phyloP scores from a whole-genome alignment of 495 filamentous ascomycete species.

The Penicillium mononematosum region DNA sequence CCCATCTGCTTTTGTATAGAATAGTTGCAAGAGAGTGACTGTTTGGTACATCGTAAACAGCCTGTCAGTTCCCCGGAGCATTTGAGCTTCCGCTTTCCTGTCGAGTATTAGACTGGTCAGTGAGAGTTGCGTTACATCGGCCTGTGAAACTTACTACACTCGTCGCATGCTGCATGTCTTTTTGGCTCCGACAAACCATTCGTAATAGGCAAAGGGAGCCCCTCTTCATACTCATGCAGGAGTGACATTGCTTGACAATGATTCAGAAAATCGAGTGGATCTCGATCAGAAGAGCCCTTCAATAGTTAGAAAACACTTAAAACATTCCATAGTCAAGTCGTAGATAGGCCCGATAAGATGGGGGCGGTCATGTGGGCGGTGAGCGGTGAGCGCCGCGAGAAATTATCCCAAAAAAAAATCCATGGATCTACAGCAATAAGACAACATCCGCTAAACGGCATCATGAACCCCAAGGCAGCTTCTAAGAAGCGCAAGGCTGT shows the following conservation, averaged over 20 bases:
- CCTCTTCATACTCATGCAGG: slow-evolving; percentile 8
- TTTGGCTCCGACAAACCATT: slow-evolving; percentile 24
- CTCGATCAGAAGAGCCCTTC: background rate
- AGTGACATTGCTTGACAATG: slow-evolving; percentile 4
- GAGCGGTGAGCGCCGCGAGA: slow-evolving; percentile 21
- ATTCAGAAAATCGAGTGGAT: background rate
- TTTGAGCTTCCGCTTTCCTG: slow-evolving; percentile 50
- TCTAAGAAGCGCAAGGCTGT: slow-evolving; percentile 60
- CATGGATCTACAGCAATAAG: slow-evolving; percentile 18
- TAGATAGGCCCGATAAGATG: slow-evolving; percentile 28
- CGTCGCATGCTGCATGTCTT: slow-evolving; percentile 44
- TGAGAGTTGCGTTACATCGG: slow-evolving; percentile 1
- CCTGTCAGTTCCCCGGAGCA: slow-evolving; percentile 47
- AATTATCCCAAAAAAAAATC: slow-evolving; percentile 37
- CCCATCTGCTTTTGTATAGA: slow-evolving; percentile 52
- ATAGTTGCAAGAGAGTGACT: slow-evolving; percentile 44
- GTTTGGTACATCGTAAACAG: slow-evolving; percentile 44
- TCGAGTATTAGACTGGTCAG: slow-evolving; percentile 19
- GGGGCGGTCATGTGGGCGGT: slow-evolving; percentile 51
- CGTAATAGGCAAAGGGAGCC: background rate
- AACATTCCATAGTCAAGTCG: slow-evolving; percentile 12
- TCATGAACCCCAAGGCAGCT: slow-evolving; percentile 40
- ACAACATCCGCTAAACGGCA: slow-evolving; percentile 17
- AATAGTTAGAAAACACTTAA: slow-evolving; percentile 13
- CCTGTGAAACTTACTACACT: slow-evolving; percentile 36